phyloP scores from a whole-genome alignment of 345 rosid species.

The Eucalyptus urophylla region DNA sequence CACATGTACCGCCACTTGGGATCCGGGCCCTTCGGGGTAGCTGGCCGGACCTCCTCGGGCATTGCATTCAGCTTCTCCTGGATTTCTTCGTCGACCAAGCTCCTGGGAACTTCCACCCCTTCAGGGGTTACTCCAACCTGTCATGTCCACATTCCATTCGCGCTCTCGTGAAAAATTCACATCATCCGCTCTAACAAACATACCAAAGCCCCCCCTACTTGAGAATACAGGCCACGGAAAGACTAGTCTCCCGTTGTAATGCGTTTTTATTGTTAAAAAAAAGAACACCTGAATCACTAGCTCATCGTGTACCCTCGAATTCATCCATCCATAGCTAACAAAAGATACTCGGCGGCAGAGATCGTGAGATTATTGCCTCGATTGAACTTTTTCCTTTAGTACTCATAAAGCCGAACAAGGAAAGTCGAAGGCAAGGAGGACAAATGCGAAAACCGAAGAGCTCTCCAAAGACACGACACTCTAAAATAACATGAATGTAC shows the following conservation, averaged over 20 bases:
- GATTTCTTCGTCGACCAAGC: conserved; percentile 82
- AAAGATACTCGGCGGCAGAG: not conserved
- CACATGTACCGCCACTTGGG: conserved; percentile 98
- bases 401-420: not conserved
- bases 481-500: not conserved
- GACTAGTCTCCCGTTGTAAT: too few relatives aligned
- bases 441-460: not conserved
- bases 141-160: not conserved
- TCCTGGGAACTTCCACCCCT: conserved; percentile 92
- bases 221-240: not conserved
- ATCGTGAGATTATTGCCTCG: not conserved
- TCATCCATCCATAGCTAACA: not conserved
- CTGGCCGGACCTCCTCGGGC: conserved; percentile 62
- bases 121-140: conserved; percentile 98
- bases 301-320: not conserved
- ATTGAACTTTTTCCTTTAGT: not conserved
- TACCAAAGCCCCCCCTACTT: not conserved
- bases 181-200: not conserved
- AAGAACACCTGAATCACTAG: not conserved
- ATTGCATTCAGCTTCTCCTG: conserved; percentile 44
- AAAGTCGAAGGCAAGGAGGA: not conserved
- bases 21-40: conserved; percentile 79
- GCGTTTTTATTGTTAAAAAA: not conserved
- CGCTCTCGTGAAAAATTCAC: not conserved
- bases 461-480: not conserved